Conservation (phyloP, 2,329 filamentous ascomycete species). For the Fusarium papillatum region DNA sequence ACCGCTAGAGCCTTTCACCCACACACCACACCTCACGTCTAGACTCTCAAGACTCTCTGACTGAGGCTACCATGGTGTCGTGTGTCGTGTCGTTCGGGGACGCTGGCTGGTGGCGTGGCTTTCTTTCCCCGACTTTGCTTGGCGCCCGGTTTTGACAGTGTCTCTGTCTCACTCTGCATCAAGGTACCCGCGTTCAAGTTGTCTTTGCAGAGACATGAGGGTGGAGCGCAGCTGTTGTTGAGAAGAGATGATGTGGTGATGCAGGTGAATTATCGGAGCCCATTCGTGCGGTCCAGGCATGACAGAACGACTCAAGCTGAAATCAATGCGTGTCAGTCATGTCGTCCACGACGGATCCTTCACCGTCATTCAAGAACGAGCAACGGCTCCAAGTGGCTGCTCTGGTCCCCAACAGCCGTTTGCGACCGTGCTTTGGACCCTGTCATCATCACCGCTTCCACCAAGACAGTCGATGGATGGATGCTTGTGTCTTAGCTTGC, state of each 20-base stretch:
- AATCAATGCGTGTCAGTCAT: not conserved
- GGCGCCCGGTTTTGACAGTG: constrained; percentile 8
- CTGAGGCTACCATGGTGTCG: constrained; percentile 6
- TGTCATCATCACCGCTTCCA: constrained; percentile 27
- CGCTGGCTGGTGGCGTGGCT: constrained; percentile 26
- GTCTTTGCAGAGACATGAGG: constrained; percentile 2
- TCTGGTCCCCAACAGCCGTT: constrained; percentile 17
- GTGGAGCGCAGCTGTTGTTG: constrained; percentile 7
- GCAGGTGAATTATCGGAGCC: not conserved
- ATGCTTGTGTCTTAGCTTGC: constrained; percentile 8
- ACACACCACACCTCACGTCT: not conserved
- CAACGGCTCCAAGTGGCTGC: constrained; percentile 7
- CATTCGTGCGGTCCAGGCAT: not conserved
- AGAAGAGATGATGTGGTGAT: constrained; percentile 9
- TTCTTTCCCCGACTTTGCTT: constrained; percentile 23
- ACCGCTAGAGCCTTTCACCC: constrained; percentile 3
- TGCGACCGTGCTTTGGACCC: constrained; percentile 23
- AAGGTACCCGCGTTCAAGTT: constrained; percentile 13
- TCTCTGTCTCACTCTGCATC: constrained; percentile 16
- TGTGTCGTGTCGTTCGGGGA: constrained; percentile 9
- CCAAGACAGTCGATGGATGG: constrained; percentile 23
- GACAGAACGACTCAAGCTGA: not conserved
- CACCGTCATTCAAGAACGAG: constrained; percentile 28
- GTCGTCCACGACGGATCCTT: constrained; percentile 9
- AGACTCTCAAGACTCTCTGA: not conserved